Evolutionary conservation across 139 green algal genomes (phyloP).

Genomic region (Tetradesmus obliquus): DNA sequence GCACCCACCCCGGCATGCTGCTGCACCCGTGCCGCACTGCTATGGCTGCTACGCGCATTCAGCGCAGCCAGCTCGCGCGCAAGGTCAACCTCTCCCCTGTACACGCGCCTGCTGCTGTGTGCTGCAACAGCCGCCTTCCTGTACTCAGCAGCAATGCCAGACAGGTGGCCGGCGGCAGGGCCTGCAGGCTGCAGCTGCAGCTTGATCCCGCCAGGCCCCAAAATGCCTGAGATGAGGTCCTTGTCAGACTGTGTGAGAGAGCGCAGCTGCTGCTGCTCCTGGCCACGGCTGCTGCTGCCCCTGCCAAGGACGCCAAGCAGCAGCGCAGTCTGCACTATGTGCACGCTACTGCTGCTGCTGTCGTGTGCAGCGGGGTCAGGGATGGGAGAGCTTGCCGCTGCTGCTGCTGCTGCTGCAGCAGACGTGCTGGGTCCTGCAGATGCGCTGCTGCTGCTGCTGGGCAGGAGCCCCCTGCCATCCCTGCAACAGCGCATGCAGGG

Average conservation of each 20-base stretch:
- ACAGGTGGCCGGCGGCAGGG: not conserved
- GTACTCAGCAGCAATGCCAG: not conserved
- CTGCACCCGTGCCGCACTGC: not conserved
- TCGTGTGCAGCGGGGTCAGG: not conserved
- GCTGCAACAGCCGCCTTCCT: not conserved
- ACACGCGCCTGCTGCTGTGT: not conserved
- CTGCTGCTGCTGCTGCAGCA: conserved; percentile 34
- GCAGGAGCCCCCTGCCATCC: not conserved
- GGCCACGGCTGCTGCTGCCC: conserved; percentile 11
- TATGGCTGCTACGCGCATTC: conserved; percentile 3
- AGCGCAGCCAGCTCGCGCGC: conserved; percentile 21
- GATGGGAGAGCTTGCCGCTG: not conserved
- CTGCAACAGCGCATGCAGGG: not conserved
- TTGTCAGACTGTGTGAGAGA: not conserved
- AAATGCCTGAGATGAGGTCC: not conserved
- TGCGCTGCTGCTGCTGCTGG: not conserved
- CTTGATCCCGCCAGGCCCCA: not conserved
- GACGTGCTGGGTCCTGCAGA: not conserved
- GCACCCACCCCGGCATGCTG: not conserved
- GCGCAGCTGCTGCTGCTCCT: not conserved
- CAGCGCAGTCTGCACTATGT: not conserved
- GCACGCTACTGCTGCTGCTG: not conserved
- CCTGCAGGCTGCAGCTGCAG: conserved; percentile 26
- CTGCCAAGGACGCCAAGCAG: conserved; percentile 31
- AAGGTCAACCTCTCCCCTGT: conserved; percentile 23